Base-by-base conservation (phyloP, 2,329 filamentous ascomycete species). In the Rhynchosporium secalis region DNA sequence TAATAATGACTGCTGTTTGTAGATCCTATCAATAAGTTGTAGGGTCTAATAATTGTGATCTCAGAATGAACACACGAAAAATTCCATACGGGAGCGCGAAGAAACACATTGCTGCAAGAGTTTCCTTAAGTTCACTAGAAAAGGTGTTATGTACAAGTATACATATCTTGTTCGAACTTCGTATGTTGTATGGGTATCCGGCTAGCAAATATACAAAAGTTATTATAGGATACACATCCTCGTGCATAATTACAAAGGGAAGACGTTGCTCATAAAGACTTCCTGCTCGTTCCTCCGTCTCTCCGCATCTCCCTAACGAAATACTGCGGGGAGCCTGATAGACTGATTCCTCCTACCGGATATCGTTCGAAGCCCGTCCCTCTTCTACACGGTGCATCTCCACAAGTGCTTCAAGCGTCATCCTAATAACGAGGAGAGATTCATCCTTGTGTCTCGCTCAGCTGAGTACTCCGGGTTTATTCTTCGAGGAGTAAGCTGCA, bases 361-460 rank as follows among this genome's bases (percentile, higher is more conserved):
- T 40, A 20, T 26, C 12, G 9, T 6, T 40, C 15, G n/a, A 41
- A 1, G 15, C 26, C 10, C 8, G 38, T 36, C 36, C 13, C 20
- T 8, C n/a, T 2, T 54, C 40, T 29, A 3, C 46, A 33, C 33
- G 45, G 33, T n/a, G 9, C 28, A 15, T 8, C 10, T 29, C 6
- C 28, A 28, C 4, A 45, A 43, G 6, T 13, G 28, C 20, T 51
- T 51, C 56, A 26, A 7, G 48, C 41, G 56, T 46, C 45, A 62
- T 54, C 61, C 70, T 2, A 74, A 58, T 5, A 74, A 58, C 2
- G 66, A 69, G 26, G 72, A 73, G 28, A 74, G 69, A 61, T 70
- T 62, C 73, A 74, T 74, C 46, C 73, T 68, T 8, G 70, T 67
- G 60, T 74, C 73, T 8, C 70, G 66, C 47, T 71, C 68, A 1